Conservation (phyloP, 345 rosid genomes). For the Gossypium mustelinum region DNA sequence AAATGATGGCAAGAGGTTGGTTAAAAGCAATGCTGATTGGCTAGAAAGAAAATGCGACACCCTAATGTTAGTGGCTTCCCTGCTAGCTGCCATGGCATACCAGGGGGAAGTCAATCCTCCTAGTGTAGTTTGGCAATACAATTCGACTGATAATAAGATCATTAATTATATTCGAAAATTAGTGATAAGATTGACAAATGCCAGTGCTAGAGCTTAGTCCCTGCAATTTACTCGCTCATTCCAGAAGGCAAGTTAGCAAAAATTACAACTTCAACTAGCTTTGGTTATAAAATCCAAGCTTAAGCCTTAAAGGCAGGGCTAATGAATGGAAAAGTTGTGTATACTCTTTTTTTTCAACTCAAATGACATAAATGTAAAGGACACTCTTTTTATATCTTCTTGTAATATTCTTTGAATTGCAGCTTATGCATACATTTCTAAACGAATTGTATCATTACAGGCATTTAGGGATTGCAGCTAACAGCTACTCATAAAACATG, state of each 20-base stretch:
- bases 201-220: too few relatives aligned
- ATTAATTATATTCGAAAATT: too few relatives aligned
- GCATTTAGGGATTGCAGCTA: too few relatives aligned
- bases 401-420: background rate
- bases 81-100: constrained; percentile 33
- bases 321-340: background rate
- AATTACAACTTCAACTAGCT: background rate
- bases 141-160: background rate
- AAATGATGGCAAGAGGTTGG: background rate
- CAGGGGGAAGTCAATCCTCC: constrained; percentile 29
- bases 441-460: too few relatives aligned
- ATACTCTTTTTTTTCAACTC: too few relatives aligned
- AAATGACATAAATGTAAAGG: too few relatives aligned
- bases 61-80: constrained; percentile 34
- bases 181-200: too few relatives aligned
- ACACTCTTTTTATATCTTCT: too few relatives aligned
- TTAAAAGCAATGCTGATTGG: background rate
- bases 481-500: too few relatives aligned
- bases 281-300: background rate
- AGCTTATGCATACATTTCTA: too few relatives aligned
- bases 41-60: constrained; percentile 16
- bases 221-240: too few relatives aligned
- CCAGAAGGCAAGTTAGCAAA: too few relatives aligned
- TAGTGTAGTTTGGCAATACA: constrained; percentile 30
- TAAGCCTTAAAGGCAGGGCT: background rate